Conservation (phyloP, 1,284 basidiomycete genomes). For the Moesziomyces aphidis region DNA sequence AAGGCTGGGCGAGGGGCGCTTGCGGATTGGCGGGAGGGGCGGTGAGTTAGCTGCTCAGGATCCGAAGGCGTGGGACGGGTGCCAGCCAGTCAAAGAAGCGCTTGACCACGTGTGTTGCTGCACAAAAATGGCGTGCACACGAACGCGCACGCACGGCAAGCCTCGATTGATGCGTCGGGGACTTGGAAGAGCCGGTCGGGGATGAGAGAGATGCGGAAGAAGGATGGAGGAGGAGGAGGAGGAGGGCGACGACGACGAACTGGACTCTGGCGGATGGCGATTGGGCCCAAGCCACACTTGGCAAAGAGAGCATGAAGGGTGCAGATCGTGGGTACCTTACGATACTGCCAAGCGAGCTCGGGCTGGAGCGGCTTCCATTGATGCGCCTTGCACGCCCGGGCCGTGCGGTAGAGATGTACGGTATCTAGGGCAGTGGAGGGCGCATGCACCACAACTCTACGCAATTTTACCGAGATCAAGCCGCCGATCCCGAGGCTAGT, state of each 20-base stretch:
- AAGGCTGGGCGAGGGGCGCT: too few relatives aligned
- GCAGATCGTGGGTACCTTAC: constrained; percentile 22
- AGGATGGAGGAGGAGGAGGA: background rate
- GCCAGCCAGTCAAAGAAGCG: background rate
- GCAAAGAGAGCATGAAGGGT: constrained; percentile 8
- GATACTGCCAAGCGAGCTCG: constrained; percentile 3
- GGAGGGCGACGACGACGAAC: background rate
- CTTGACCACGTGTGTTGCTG: background rate
- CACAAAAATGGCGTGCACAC: background rate
- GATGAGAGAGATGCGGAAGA: background rate
- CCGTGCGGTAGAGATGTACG: background rate
- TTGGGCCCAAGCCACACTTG: constrained; percentile 11
- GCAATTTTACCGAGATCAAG: background rate
- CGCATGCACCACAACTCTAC: constrained; percentile 13
- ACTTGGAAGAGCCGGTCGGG: background rate
- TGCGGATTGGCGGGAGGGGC: too few relatives aligned
- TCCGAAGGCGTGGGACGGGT: too few relatives aligned
- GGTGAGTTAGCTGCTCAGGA: too few relatives aligned
- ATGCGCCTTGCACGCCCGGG: background rate
- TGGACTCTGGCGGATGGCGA: background rate
- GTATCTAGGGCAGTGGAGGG: background rate
- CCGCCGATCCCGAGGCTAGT: background rate
- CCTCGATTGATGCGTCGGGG: background rate
- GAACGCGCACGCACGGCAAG: background rate
- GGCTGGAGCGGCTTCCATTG: background rate